Percentiles rank a stretch among this genome's conserved stretches.
phyloP scores from a whole-genome alignment of 352 stramenopile species.

The Thraustotheca clavata region DNA sequence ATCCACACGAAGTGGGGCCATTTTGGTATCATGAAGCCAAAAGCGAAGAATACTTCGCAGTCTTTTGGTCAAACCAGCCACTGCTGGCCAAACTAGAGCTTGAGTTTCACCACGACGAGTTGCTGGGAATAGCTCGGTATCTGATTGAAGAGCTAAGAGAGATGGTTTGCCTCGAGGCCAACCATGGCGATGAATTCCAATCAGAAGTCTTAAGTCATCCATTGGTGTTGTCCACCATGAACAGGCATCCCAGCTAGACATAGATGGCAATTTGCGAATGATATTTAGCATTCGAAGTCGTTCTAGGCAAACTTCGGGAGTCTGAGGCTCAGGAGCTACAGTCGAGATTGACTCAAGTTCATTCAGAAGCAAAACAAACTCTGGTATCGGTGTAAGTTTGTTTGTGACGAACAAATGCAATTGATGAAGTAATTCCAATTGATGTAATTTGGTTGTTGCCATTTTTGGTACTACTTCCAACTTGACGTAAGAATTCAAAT shows the following conservation, averaged over 20 bases:
- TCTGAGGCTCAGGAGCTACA: background rate
- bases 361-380: conserved; percentile 12
- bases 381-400: conserved; percentile 5
- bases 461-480: background rate
- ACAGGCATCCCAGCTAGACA: conserved; percentile 24
- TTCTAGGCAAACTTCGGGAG: background rate
- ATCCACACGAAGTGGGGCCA: background rate
- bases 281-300: background rate
- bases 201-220: conserved; percentile 64
- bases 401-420: background rate
- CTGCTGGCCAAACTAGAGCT: conserved; percentile 36
- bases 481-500: background rate
- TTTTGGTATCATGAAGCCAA: conserved; percentile 27
- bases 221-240: conserved; percentile 73
- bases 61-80: conserved; percentile 42
- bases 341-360: background rate
- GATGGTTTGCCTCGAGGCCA: conserved; percentile 51
- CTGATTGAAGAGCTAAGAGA: conserved; percentile 26
- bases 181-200: conserved; percentile 56
- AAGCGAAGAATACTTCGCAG: conserved; percentile 38
- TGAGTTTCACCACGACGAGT: conserved; percentile 28
- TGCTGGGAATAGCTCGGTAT: conserved; percentile 40
- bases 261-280: background rate
- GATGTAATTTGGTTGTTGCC: background rate
- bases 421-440: conserved; percentile 3